Percentiles rank a stretch among this genome's conserved stretches.
Evolutionary conservation across 345 rosid species (phyloP).

Genomic region (Excoecaria cochinchinensis): DNA sequence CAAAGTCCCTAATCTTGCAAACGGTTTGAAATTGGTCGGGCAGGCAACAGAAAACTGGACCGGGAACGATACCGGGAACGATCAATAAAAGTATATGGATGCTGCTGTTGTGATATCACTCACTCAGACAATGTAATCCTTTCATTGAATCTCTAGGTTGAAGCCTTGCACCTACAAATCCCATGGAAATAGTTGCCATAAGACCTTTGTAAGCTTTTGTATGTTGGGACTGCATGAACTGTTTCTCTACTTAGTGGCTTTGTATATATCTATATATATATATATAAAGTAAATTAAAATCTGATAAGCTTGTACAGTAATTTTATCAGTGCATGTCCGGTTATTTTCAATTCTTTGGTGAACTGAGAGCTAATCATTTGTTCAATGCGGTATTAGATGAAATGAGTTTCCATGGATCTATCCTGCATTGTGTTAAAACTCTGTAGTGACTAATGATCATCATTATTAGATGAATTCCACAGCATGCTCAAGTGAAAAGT

Average conservation of each 20-base stretch:
- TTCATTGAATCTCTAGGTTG: constrained; percentile 1
- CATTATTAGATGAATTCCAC: too few relatives aligned
- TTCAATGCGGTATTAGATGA: too few relatives aligned
- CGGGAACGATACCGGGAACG: background rate
- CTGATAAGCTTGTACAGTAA: constrained; percentile 12
- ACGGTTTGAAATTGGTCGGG: background rate
- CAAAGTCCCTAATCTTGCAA: background rate
- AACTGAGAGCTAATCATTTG: too few relatives aligned
- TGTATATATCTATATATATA: constrained; percentile 1
- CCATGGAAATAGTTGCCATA: background rate
- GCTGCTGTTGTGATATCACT: constrained; percentile 1
- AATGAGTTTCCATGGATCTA: too few relatives aligned
- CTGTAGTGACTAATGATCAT: too few relatives aligned
- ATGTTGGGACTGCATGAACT: constrained; percentile 8
- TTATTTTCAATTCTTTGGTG: background rate
- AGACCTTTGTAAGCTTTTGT: constrained; percentile 3
- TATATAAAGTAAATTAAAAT: background rate
- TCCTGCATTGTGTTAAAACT: too few relatives aligned
- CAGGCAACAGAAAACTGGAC: background rate
- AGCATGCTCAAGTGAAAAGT: too few relatives aligned
- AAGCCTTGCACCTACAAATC: background rate
- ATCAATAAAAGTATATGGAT: background rate
- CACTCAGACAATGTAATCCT: background rate
- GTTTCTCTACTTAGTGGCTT: constrained; percentile 6
- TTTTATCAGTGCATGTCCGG: background rate